Conservation (phyloP, 345 rosid genomes). For the Rhizophora apiculata region DNA sequence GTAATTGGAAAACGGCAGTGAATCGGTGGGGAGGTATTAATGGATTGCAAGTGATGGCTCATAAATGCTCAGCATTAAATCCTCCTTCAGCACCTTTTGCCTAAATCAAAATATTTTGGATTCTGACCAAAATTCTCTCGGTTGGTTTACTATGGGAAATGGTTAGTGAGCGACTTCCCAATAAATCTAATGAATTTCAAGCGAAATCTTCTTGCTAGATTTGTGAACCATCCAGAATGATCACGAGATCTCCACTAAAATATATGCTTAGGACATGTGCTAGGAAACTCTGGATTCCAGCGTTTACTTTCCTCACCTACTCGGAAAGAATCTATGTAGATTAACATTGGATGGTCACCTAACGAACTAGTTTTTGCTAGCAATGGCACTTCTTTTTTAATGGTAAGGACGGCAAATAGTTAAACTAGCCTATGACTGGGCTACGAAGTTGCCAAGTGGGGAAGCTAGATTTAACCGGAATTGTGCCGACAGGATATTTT, state of each 20-base stretch:
- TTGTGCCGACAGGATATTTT: no score
- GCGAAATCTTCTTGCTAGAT: not conserved
- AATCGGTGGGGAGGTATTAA: constrained; percentile 33
- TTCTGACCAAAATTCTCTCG: constrained; percentile 11
- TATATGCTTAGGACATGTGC: not conserved
- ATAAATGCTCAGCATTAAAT: constrained; percentile 42
- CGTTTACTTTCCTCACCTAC: no score
- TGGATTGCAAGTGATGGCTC: constrained; percentile 54
- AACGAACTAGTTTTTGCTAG: no score
- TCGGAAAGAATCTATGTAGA: no score
- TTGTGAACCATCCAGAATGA: not conserved
- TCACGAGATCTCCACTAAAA: not conserved
- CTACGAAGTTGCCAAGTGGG: not conserved
- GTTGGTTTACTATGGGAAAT: not conserved
- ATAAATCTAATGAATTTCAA: not conserved
- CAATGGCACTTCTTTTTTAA: not conserved
- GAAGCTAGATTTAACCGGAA: not conserved
- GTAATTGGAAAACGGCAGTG: not conserved
- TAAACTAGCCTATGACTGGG: not conserved
- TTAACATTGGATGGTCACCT: no score
- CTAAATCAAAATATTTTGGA: constrained; percentile 11
- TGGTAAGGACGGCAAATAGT: not conserved
- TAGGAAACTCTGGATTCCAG: no score
- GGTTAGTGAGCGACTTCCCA: not conserved
- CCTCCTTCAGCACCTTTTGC: not conserved